A percentile compares a stretch with the other conserved stretches of the same genome.
Evolutionary conservation across 176 grass and related monocot genomes (phyloP).

Genomic region (Dendrocalamus sinicus): DNA sequence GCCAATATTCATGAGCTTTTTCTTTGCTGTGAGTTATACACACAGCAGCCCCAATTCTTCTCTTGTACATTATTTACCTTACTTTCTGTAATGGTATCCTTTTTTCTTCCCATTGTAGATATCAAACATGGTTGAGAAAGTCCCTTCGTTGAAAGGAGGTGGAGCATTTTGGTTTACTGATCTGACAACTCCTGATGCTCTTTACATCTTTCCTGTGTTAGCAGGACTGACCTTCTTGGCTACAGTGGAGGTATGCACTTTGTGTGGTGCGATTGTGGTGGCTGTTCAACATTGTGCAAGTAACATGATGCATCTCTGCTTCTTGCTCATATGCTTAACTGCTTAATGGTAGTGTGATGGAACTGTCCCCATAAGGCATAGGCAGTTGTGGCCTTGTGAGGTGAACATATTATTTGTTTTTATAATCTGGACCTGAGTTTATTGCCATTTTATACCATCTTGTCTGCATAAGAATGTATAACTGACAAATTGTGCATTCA

Average conservation of each 20-base stretch:
- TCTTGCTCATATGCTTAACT: slow-evolving; percentile 27
- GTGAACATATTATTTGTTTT: slow-evolving; percentile 15
- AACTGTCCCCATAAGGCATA: neutral
- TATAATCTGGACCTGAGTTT: slow-evolving; percentile 2
- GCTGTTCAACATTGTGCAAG: slow-evolving; percentile 14
- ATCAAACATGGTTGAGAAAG: slow-evolving; percentile 91
- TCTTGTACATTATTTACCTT: slow-evolving; percentile 38
- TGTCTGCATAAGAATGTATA: slow-evolving; percentile 22
- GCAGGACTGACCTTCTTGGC: slow-evolving; percentile 67
- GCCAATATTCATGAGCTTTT: slow-evolving; percentile 93
- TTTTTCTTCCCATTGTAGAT: slow-evolving; percentile 57
- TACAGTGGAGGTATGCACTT: slow-evolving; percentile 80
- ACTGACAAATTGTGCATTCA: slow-evolving; percentile 13
- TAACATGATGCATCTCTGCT: neutral
- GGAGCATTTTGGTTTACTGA: slow-evolving; percentile 94
- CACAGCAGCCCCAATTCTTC: slow-evolving; percentile 9
- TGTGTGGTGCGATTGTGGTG: slow-evolving; percentile 21
- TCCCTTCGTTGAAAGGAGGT: slow-evolving; percentile 90
- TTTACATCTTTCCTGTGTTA: slow-evolving; percentile 77
- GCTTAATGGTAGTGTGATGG: neutral
- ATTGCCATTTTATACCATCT: slow-evolving; percentile 10
- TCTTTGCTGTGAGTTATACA: slow-evolving; percentile 75
- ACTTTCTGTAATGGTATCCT: neutral
- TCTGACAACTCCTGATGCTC: slow-evolving; percentile 76
- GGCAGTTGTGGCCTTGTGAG: neutral